phyloP scores from a whole-genome alignment of 148 eudicot species.

The Cornus controversa region DNA sequence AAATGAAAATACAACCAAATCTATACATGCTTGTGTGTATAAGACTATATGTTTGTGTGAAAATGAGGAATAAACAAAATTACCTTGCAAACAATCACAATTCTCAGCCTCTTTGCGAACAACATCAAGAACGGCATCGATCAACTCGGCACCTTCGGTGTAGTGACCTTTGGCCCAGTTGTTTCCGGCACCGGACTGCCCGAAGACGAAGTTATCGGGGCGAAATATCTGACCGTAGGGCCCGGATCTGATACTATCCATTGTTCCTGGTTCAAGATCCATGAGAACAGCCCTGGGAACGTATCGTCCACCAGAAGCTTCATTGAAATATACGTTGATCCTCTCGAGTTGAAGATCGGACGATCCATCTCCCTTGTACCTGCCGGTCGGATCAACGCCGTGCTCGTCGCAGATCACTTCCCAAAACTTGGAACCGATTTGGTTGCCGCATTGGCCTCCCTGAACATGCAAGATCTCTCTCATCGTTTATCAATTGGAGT shows the following conservation, averaged over 20 bases:
- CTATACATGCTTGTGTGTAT: not conserved
- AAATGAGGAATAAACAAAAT: not conserved
- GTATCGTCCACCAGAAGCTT: conserved; percentile 61
- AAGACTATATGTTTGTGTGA: too few relatives aligned
- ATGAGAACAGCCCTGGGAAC: conserved; percentile 73
- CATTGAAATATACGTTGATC: conserved; percentile 71
- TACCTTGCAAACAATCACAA: conserved; percentile 80
- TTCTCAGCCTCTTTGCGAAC: conserved; percentile 85
- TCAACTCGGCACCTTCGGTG: conserved; percentile 80
- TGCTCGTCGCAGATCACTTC: conserved; percentile 79
- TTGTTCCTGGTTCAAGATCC: conserved; percentile 87
- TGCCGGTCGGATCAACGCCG: conserved; percentile 51
- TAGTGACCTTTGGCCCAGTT: conserved; percentile 86
- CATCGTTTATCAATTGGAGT: not conserved
- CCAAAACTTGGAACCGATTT: conserved; percentile 80
- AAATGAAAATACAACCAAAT: too few relatives aligned
- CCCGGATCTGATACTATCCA: conserved; percentile 76
- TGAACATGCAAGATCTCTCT: conserved; percentile 45
- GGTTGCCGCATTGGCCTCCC: conserved; percentile 83
- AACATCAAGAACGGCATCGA: conserved; percentile 84
- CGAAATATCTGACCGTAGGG: conserved; percentile 67
- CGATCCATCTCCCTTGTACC: conserved; percentile 24
- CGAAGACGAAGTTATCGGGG: conserved; percentile 76
- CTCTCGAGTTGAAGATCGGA: conserved; percentile 57
- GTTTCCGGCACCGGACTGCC: conserved; percentile 81